Evolutionary conservation across 257 asterid species (phyloP), one percentile per base, ranked within the genome.

Genomic region (Fraxinus anomala): DNA sequence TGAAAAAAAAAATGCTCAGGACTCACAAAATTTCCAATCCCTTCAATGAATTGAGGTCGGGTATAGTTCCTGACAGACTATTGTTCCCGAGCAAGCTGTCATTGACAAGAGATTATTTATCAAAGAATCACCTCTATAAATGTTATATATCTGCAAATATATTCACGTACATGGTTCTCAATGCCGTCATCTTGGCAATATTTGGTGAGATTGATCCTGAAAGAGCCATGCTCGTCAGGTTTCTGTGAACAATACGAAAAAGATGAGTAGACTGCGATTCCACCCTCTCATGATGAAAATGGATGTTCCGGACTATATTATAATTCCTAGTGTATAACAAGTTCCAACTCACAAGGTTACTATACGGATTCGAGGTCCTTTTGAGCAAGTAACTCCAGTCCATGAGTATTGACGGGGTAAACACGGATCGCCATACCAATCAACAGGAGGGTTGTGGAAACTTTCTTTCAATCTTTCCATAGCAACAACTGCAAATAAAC

Each of bases 381-480:
- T 85, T n/a, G 92, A 83, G 80, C 99, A 96, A 76, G 91, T 86
- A 81, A 96, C 88, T 72, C 99, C 99, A 26, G 98, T 88, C 99
- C 99, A 96, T 21, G 89, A 65, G 86, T 90, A 93, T 76, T 74
- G 84, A 49, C 82, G 85, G 34, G 99, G 99, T 76, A 92, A 83
- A 86, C 99, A 96, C 0, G 99, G 99, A 86, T 96, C 99, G 33
- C 99, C 98, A 23, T 84, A 74, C 99, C 99, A 96, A 83, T 96
- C 98, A 34, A 86, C 76, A 0, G 97, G 99, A 82, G 96, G 90
- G 86, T 89, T 88, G 83, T 31, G 80, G 86, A 96, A 91, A 56
- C 93, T 88, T 39, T 68, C 78, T 82, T 87, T 91, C 81, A 96
- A 75, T 68, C 77, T 76, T 86, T 89, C 89, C 89, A 93, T 80